Percentiles rank a stretch among this genome's conserved stretches.
Conservation (phyloP, 306 rosid species). For the Quercus ilex region DNA sequence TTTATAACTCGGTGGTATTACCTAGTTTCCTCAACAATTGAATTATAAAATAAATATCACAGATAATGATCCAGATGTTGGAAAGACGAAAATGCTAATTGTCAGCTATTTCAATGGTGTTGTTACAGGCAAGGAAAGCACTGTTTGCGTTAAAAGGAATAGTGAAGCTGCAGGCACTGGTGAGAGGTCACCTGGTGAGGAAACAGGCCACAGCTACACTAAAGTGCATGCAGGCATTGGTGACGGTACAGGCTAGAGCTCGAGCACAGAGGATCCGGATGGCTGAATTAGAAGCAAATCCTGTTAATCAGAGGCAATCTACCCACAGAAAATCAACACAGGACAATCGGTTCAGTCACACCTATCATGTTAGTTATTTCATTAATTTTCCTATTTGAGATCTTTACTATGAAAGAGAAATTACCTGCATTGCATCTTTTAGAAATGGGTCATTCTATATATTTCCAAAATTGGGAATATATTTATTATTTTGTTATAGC, state of each 20-base stretch:
- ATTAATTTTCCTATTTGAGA: slow-evolving; percentile 12
- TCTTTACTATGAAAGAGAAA: not conserved
- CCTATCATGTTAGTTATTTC: slow-evolving; percentile 54
- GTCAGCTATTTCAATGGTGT: not conserved
- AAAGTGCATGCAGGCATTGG: slow-evolving; percentile 88
- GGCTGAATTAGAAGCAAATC: slow-evolving; percentile 39
- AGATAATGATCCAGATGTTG: not conserved
- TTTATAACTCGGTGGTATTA: too few species aligned
- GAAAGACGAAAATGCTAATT: not conserved
- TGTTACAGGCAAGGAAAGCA: slow-evolving; percentile 83
- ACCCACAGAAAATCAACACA: slow-evolving; percentile 43
- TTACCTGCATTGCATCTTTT: not conserved
- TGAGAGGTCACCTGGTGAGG: slow-evolving; percentile 89
- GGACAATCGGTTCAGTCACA: slow-evolving; percentile 37
- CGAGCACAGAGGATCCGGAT: slow-evolving; percentile 68
- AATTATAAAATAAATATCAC: too few species aligned
- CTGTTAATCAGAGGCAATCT: slow-evolving; percentile 35
- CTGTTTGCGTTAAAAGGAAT: slow-evolving; percentile 75
- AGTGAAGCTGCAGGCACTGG: slow-evolving; percentile 90
- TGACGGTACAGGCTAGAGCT: slow-evolving; percentile 89
- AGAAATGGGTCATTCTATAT: not conserved
- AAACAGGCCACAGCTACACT: slow-evolving; percentile 74
- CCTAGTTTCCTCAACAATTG: too few species aligned
- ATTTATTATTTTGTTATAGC: not conserved
- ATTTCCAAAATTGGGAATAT: not conserved